Evolutionary conservation across 345 rosid species (phyloP).

Genomic region (Pugionium dolabratum): DNA sequence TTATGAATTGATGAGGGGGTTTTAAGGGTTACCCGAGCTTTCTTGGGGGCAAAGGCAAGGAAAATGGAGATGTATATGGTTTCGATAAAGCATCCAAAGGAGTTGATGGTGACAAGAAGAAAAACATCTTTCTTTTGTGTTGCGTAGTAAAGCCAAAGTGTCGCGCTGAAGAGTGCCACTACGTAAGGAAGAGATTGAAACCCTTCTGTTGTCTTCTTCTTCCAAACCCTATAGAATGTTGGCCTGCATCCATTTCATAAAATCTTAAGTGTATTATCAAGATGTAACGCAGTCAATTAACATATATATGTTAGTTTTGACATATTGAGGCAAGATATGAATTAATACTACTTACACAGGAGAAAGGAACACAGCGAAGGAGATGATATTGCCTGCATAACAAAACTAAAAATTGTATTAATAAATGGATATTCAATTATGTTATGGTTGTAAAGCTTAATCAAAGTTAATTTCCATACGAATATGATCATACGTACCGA

Average conservation of each 20-base stretch:
- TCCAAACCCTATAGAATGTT: conserved; percentile 59
- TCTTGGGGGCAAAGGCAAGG: conserved; percentile 54
- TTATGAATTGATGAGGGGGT: too few species aligned
- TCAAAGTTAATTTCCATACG: too few species aligned
- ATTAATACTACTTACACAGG: conserved; percentile 62
- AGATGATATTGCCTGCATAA: conserved; percentile 60
- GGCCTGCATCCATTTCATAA: conserved; percentile 45
- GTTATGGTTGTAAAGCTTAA: neutral
- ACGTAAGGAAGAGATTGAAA: conserved; percentile 69
- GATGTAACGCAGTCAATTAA: too few species aligned
- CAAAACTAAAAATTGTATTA: neutral
- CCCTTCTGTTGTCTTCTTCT: conserved; percentile 75
- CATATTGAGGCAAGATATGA: conserved; percentile 14
- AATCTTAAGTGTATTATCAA: too few species aligned
- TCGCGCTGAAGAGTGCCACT: conserved; percentile 65
- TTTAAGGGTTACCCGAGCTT: conserved; percentile 28
- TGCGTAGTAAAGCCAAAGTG: conserved; percentile 69
- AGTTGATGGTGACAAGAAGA: conserved; percentile 71
- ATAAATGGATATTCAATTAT: too few species aligned
- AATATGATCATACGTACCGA: too few species aligned
- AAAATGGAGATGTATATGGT: conserved; percentile 58
- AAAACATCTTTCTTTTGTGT: conserved; percentile 53
- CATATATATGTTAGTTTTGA: too few species aligned
- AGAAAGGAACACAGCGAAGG: conserved; percentile 61
- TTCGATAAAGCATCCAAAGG: conserved; percentile 63